These are phyloP conservation scores for Pseudocohnilembus persalinus DNA, from an alignment of 169 alveolate species.

Conservation along the genomic window DNA sequence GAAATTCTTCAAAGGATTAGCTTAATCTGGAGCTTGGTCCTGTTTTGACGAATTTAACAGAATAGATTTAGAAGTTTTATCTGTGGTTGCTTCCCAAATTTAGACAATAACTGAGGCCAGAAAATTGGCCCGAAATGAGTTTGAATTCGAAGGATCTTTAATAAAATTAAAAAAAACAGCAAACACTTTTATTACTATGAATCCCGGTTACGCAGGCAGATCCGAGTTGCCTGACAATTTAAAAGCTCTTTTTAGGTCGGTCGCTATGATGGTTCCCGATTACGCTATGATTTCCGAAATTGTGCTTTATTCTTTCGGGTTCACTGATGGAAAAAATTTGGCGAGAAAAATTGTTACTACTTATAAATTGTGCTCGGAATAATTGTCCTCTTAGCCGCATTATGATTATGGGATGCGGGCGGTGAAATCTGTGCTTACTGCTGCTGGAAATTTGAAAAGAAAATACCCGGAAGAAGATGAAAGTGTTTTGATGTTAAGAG, in stretches of 20 bases:
- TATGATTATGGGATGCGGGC: slow-evolving; percentile 92
- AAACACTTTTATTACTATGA: slow-evolving; percentile 86
- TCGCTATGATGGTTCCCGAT: slow-evolving; percentile 91
- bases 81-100: slow-evolving; percentile 87
- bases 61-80: slow-evolving; percentile 88
- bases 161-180: slow-evolving; percentile 74
- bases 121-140: slow-evolving; percentile 74
- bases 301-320: slow-evolving; percentile 85
- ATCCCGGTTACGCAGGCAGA: slow-evolving; percentile 90
- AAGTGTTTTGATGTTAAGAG: slow-evolving; percentile 73
- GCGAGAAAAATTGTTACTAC: slow-evolving; percentile 85
- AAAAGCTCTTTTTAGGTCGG: slow-evolving; percentile 83
- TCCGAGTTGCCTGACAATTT: slow-evolving; percentile 86
- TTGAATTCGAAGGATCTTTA: slow-evolving; percentile 87
- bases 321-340: slow-evolving; percentile 77
- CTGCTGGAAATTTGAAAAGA: slow-evolving; percentile 85
- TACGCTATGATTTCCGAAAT: slow-evolving; percentile 84
- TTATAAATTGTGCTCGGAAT: slow-evolving; percentile 86
- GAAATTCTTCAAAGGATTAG: slow-evolving; percentile 91
- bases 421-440: slow-evolving; percentile 85
- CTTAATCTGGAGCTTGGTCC: slow-evolving; percentile 89
- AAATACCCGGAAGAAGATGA: slow-evolving; percentile 71
- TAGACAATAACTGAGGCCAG: slow-evolving; percentile 77
- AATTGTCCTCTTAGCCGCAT: slow-evolving; percentile 80
- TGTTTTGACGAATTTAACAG: slow-evolving; percentile 91